phyloP scores from a whole-genome alignment of 2,329 filamentous ascomycete species.

The Aspergillus eucalypticola region DNA sequence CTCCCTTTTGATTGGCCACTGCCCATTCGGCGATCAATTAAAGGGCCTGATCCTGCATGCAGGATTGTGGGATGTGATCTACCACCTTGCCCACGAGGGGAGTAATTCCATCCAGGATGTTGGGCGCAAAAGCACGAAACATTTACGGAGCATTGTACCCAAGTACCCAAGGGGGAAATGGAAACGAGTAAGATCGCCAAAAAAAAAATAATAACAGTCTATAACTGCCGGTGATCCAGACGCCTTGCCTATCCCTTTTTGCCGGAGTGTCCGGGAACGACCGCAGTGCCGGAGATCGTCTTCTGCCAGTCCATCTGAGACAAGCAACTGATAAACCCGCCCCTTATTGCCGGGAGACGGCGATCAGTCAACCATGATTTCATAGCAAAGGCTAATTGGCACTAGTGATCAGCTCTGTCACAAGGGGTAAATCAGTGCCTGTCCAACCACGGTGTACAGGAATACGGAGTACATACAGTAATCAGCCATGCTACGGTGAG shows the following conservation, averaged over 20 bases:
- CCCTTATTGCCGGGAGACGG: not conserved
- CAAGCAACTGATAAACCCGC: conserved; percentile 1
- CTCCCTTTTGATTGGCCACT: not conserved
- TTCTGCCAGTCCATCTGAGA: not conserved
- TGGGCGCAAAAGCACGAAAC: not conserved
- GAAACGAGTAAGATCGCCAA: not conserved
- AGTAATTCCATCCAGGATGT: not conserved
- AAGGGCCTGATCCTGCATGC: not conserved
- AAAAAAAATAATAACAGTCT: not conserved
- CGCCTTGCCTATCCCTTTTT: not conserved
- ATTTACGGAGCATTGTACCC: not conserved
- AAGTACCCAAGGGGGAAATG: not conserved
- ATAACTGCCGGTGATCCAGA: not conserved
- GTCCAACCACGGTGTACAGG: not conserved
- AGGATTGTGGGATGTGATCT: not conserved
- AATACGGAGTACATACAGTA: not conserved
- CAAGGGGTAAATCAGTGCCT: not conserved
- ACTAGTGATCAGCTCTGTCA: not conserved
- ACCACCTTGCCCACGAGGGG: not conserved
- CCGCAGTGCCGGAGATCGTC: not conserved
- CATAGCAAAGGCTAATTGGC: not conserved
- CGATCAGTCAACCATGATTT: not conserved
- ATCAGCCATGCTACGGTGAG: not conserved
- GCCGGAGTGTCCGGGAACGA: not conserved
- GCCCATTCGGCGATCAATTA: not conserved